phyloP scores from a whole-genome alignment of 176 grass and related monocot species.

The Bromus sterilis region DNA sequence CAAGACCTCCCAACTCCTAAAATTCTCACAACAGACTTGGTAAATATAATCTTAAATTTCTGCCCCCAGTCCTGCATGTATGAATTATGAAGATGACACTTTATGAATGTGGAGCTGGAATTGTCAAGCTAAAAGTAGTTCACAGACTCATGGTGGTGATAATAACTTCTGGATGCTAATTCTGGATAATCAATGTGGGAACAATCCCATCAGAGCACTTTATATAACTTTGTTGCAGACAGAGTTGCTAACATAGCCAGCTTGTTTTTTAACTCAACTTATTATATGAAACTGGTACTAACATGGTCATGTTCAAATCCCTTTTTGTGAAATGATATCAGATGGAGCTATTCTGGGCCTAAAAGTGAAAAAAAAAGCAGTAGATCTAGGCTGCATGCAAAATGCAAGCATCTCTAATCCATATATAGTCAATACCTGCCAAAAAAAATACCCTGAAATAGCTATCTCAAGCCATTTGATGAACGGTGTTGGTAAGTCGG shows the following conservation, averaged over 20 bases:
- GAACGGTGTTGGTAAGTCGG: neutral
- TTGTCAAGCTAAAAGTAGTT: constrained; percentile 2
- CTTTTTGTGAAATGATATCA: constrained; percentile 1
- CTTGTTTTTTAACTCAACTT: neutral
- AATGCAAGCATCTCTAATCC: neutral
- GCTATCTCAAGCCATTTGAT: constrained; percentile 1
- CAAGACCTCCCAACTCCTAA: neutral
- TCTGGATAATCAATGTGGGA: neutral
- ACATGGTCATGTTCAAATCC: neutral
- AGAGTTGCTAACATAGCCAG: constrained; percentile 5
- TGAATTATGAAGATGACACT: neutral
- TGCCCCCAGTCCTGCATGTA: neutral
- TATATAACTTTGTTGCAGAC: neutral
- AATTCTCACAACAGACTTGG: neutral
- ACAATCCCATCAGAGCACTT: neutral
- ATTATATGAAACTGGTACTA: neutral
- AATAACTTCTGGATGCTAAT: neutral
- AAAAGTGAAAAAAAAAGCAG: neutral
- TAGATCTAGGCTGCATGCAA: neutral
- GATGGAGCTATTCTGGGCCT: neutral
- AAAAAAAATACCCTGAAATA: neutral
- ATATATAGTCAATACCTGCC: neutral
- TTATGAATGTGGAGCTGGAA: constrained; percentile 3
- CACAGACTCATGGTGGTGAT: neutral
- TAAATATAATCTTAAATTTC: neutral